Evolutionary conservation across 495 filamentous ascomycete genomes (phyloP), one percentile per base, ranked within the genome.

Genomic region (Lasiosphaeris hirsuta): DNA sequence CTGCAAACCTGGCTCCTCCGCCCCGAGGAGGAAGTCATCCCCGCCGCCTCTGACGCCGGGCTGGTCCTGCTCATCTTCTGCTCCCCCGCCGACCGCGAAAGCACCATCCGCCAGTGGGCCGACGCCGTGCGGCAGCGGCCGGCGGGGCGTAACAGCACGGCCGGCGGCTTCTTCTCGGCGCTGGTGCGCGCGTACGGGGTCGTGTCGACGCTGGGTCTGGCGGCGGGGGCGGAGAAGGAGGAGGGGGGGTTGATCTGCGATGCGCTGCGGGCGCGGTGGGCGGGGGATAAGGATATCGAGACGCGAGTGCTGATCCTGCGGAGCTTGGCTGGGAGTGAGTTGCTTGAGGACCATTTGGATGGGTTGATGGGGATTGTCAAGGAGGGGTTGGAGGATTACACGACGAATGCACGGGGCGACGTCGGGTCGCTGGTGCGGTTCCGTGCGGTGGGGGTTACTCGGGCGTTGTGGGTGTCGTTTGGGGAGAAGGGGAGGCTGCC

Each of bases 381-480:
- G 17, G 76, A 66, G 61, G 86, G 78, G 9, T 67, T 97, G 42
- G 87, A 94, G 53, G 92, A 99, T 66, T 97, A 97, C 61, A 92
- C 89, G 0, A 89, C 88, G 9, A 91, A 89, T 62, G 81, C 88
- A 40, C 80, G 90, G 8, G 95, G 94, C 10, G 94, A 99, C 64
- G 78, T 97, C 52, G 94, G 94, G 4, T 95, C 90, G 2, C 81
- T 88, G 33, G 87, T 93, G 10, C 79, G 94, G 10, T 64, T 90
- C 11, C 88, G 92, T 64, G 92, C 89, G 33, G 79, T 96, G 17
- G 79, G 81, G 60, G 86, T 85, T 2, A 78, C 82, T 1, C 75
- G 71, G 35, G 69, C 65, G 5, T 48, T 80, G 33, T 79, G 77
- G 77, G 58, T 63, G 33, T 53, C 55, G 14, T 51, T 66, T 37